phyloP scores from a whole-genome alignment of 805 yeast genomes.

The Barnettozyma californica region DNA sequence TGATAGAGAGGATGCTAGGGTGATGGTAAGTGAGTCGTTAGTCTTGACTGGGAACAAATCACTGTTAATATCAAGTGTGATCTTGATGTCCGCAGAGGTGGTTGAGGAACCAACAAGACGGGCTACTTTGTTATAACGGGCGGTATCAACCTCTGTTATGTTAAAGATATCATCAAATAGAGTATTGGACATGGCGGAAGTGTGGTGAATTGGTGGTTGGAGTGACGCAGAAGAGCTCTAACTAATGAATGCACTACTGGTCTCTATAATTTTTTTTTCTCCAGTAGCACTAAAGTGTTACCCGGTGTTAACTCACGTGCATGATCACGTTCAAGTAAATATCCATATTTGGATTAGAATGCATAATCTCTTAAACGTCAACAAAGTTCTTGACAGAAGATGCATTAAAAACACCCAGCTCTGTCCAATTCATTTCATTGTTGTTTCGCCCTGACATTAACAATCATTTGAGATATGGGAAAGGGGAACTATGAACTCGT shows the following conservation, averaged over 20 bases:
- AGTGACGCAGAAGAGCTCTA: neutral
- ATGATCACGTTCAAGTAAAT: neutral
- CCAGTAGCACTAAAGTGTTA: neutral
- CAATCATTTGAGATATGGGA: neutral
- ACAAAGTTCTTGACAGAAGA: neutral
- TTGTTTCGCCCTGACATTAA: neutral
- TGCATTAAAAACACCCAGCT: neutral
- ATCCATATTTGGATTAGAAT: conserved; percentile 14
- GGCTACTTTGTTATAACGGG: conserved; percentile 86
- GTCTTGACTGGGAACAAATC: conserved; percentile 83
- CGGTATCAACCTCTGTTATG: conserved; percentile 77
- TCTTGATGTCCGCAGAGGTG: conserved; percentile 70
- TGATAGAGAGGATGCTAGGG: conserved; percentile 72
- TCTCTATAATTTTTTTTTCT: no score
- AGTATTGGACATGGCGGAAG: conserved; percentile 53
- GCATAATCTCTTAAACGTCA: neutral
- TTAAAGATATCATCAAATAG: conserved; percentile 91
- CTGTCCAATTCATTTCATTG: neutral
- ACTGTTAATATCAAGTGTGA: conserved; percentile 84
- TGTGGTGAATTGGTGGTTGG: neutral
- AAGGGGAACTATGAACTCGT: conserved; percentile 19
- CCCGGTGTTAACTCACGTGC: conserved; percentile 6
- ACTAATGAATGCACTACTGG: no score
- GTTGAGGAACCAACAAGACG: conserved; percentile 87
- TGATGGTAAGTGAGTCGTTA: conserved; percentile 76